phyloP scores from a whole-genome alignment of 108 stramenopile species.

The Nitzschia sp. region DNA sequence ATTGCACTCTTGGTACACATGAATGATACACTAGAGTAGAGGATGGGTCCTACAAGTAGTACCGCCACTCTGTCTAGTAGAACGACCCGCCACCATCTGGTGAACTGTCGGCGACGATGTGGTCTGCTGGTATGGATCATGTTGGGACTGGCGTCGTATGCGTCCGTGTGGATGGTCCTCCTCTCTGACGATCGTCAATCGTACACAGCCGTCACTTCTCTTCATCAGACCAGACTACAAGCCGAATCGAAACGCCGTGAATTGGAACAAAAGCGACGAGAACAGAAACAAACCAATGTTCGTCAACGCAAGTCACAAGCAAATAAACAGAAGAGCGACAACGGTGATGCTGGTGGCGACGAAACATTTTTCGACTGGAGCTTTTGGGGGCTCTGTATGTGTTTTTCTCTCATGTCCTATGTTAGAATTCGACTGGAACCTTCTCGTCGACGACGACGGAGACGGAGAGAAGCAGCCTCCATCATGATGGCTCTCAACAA shows the following conservation, averaged over 20 bases:
- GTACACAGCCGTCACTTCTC: neutral
- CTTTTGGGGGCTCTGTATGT: conserved; percentile 1
- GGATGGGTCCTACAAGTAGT: too few relatives aligned
- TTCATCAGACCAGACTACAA: neutral
- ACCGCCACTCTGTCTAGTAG: too few relatives aligned
- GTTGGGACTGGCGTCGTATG: neutral
- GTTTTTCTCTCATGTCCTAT: conserved; percentile 7
- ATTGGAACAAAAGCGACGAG: neutral
- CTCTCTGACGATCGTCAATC: neutral
- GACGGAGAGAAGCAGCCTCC: neutral
- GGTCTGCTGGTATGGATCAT: too few relatives aligned
- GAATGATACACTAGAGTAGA: too few relatives aligned
- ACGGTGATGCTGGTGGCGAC: too few relatives aligned
- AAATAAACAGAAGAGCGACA: neutral
- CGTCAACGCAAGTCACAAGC: neutral
- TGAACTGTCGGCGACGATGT: too few relatives aligned
- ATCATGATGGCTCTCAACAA: too few relatives aligned
- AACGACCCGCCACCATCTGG: neutral
- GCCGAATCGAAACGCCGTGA: neutral
- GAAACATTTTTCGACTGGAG: conserved; percentile 10
- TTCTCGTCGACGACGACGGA: neutral
- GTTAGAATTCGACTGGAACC: conserved; percentile 16
- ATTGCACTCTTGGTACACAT: too few relatives aligned
- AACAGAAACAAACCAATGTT: neutral
- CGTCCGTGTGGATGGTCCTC: neutral